Evolutionary conservation across 441 rosid species (phyloP), one percentile per base, ranked within the genome.

Genomic region (Gossypium schwendimanii): DNA sequence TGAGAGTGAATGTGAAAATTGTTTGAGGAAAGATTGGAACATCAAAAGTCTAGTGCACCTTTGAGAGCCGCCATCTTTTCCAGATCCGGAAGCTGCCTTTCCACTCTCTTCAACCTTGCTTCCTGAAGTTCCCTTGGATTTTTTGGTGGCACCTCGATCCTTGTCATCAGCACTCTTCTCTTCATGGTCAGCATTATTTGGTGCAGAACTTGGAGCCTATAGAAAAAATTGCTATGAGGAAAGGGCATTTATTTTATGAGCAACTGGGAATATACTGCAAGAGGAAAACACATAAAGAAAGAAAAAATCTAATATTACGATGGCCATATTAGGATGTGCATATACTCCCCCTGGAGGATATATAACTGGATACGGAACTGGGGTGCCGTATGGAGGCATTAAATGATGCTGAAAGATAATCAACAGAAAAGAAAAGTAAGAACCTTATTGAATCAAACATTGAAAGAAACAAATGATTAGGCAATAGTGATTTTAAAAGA

Each of bases 341-440:
- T 96, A 96, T 18, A 94, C 86, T 63, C 93, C 92, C 12, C 96
- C 99, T 0, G 94, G 87, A 72, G 99, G 97, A 84, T 91, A 96
- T 53, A 96, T 82, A 61, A 95, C 87, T 31, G 94, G 90, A 64
- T 96, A 96, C 39, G 99, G 97, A 74, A 96, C 96, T 24, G 95
- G 97, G 9, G 98, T 90, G 61, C 98, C 99, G 63, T 92, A 93
- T 23, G 97, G 96, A 55, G 96, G 84, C 71, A 93, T 91, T 79
- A 96, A 73, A 72, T 89, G 94, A 84, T 89, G 98, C 99, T 96
- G 88, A 77, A 79, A 73, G 41, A 57, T 84, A 58, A 17, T 20
- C 54, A 59, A 62, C 63, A 61, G 21, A 65, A 81, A 61, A 12
- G 61, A 10, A 5, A 62, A 45, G 54, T 67, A 63, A 75, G 72